Evolutionary conservation across 2,329 filamentous ascomycete species (phyloP), one percentile per base, ranked within the genome.

Genomic region (Zalaria sp.): DNA sequence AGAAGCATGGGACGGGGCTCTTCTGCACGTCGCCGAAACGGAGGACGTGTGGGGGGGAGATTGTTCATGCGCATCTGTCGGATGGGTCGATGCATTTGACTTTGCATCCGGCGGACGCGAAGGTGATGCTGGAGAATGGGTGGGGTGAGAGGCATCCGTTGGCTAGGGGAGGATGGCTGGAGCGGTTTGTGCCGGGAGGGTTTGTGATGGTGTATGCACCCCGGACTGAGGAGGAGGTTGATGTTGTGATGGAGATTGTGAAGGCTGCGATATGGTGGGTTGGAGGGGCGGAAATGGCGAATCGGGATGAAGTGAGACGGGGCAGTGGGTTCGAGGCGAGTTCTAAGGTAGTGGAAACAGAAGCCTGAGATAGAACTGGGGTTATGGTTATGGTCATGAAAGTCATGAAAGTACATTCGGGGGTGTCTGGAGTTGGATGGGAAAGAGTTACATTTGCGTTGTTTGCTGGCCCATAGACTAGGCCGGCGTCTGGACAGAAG

Each of bases 141-240:
- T 93, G 86, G 85, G 87, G 81, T 1, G 78, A 93, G 63, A 53
- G 72, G 18, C 74, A 78, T 61, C 73, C 73, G 4, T 51, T 87
- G 42, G 79, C 83, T 5, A 73, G 75, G 52, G 79, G 76, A 41
- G 75, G 76, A 35, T 78, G 75, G 67, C 71, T 79, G 47, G 67
- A 69, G 46, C 71, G 76, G 54, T 82, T 82, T 39, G 77, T 91
- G 42, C 83, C 84, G 0, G 64, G 69, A 3, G 79, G 81, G 35
- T 93, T 93, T 58, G 67, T 85, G 43, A 79, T 93, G 76, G 68
- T 93, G 4, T 93, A 93, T 62, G 83, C 85, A 11, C 85, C 86
- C 2, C 66, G 82, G 53, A 69, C 78, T 47, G 70, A 77, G 44
- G 68, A 71, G 26, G 84, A 93, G 57, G 59, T 91, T 26, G 68